phyloP scores from a whole-genome alignment of 2,329 filamentous ascomycete genomes.

The Fusarium sp. region DNA sequence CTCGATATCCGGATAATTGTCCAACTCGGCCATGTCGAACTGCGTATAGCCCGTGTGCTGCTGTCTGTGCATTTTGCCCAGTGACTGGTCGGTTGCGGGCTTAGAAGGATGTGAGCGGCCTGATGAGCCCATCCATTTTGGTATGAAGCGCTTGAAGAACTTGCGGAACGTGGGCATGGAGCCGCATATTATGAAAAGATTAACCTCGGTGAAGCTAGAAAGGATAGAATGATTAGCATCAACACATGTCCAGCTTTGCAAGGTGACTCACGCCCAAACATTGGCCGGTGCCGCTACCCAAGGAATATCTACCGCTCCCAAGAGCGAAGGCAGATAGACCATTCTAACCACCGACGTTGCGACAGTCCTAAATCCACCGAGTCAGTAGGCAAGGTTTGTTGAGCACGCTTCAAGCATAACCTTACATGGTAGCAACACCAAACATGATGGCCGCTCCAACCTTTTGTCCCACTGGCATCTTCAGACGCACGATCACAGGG shows the following conservation, averaged over 20 bases:
- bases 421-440: constrained; percentile 50
- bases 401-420: rapidly evolving
- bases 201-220: constrained; percentile 48
- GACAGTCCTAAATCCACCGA: constrained; percentile 39
- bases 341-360: constrained; percentile 46
- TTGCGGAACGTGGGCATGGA: constrained; percentile 51
- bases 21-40: constrained; percentile 18
- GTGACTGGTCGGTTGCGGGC: background rate
- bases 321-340: constrained; percentile 35
- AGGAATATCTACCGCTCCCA: constrained; percentile 39
- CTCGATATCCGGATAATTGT: background rate
- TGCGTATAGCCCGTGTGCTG: constrained; percentile 24
- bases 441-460: constrained; percentile 55
- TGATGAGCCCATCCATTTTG: constrained; percentile 70
- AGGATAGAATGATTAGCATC: background rate
- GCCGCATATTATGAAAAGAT: constrained; percentile 51
- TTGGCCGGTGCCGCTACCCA: constrained; percentile 43
- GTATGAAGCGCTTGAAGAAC: constrained; percentile 66
- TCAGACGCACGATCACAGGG: constrained; percentile 53
- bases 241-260: background rate
- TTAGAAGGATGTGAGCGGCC: constrained; percentile 56
- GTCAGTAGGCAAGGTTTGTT: background rate
- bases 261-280: constrained; percentile 40
- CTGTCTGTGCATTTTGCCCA: constrained; percentile 17
- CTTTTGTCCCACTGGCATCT: constrained; percentile 57